Evolutionary conservation across 495 filamentous ascomycete genomes (phyloP).

Genomic region (Friedmanniomyces endolithicus): DNA sequence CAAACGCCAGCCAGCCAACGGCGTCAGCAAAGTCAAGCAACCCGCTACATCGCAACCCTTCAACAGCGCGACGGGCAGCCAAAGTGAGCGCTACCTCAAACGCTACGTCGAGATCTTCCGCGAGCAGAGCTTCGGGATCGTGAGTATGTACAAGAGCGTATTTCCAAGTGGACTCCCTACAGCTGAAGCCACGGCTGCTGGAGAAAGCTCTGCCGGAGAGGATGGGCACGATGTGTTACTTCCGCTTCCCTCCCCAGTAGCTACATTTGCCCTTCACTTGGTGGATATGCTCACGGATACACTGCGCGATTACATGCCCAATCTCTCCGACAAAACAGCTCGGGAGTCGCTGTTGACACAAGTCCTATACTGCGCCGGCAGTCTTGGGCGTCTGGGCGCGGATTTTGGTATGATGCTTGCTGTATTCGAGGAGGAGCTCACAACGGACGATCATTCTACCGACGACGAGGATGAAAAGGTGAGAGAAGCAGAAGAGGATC

Average conservation of each 20-base stretch:
- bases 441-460: slow-evolving; percentile 34
- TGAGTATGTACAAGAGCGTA: slow-evolving; percentile 83
- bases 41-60: not conserved
- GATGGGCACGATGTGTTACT: slow-evolving; percentile 44
- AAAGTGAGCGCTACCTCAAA: slow-evolving; percentile 90
- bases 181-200: slow-evolving; percentile 5
- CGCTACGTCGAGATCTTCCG: slow-evolving; percentile 95
- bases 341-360: slow-evolving; percentile 84
- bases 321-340: slow-evolving; percentile 64
- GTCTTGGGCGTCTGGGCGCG: slow-evolving; percentile 77
- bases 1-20: slow-evolving; percentile 10
- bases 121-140: slow-evolving; percentile 91
- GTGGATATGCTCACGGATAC: slow-evolving; percentile 70
- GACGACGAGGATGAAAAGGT: slow-evolving; percentile 16
- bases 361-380: slow-evolving; percentile 88
- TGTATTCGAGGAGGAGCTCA: slow-evolving; percentile 40
- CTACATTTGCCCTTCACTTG: slow-evolving; percentile 79
- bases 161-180: slow-evolving; percentile 46
- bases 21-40: not conserved
- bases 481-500: slow-evolving; percentile 7
- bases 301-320: slow-evolving; percentile 66
- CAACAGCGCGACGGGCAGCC: slow-evolving; percentile 58
- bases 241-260: slow-evolving; percentile 60
- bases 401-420: slow-evolving; percentile 87
- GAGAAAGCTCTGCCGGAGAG: not conserved